Evolutionary conservation across 805 yeast species (phyloP), one percentile per base, ranked within the genome.

Genomic region (Candida berthetii): DNA sequence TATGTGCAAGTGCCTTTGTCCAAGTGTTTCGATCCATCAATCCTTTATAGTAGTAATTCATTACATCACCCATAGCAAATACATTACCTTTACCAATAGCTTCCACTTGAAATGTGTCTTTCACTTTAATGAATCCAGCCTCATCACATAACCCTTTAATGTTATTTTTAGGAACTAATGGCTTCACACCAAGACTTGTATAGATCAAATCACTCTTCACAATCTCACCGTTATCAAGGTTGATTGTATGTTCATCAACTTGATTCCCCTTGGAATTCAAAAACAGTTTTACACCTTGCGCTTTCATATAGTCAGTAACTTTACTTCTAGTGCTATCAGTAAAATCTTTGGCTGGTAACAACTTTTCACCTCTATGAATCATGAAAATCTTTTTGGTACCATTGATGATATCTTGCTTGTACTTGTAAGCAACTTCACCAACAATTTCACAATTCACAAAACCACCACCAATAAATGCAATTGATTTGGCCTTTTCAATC

Each of bases 31-130:
- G 36, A 8, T 34, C 39, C 2, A 35, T 4, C 1, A 61, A 20
- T 10, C 62, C 54, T 34, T 58, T 60, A 36, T 44, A 46, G 2
- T 42, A 41, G 42, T 46, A 51, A 43, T 52, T 48, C 13, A 47
- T 42, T n/a, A 57, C 57, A 46, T 64, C 68, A 10, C 68, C 69
- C 40, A 62, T 50, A 3, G 66, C 60, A 42, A 62, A 63, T 3
- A 62, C 47, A 28, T 51, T 49, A 1, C 47, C 13, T 14, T 39
- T 37, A 4, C 7, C 7, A 7, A 31, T 8, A 3, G 45, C 52
- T 13, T 24, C 8, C 6, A 22, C 24, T 22, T 22, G 55, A 37
- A 58, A 57, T 1, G 54, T 52, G 7, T 48, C 48, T 10, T 49
- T 32, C 13, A 58, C 49, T 7, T 37, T 41, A 38, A 54, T 45